Base-by-base conservation (phyloP, 2,329 filamentous ascomycete genomes). In the Cercospora zeae-maydis region DNA sequence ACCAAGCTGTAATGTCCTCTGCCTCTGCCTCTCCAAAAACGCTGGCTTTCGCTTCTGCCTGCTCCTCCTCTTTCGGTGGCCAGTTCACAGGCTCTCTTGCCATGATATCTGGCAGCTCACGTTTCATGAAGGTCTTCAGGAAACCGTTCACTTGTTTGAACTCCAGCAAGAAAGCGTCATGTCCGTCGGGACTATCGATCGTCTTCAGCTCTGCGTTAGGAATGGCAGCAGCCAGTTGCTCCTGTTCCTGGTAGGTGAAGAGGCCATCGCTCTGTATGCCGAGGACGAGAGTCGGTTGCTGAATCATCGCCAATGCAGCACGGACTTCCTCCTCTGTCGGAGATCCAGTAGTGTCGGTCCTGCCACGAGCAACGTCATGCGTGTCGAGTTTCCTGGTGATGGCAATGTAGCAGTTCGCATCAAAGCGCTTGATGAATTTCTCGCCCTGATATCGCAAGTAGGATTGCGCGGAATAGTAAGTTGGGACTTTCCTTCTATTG, bases 391-490 rank as follows among this genome's bases (percentile, higher is more conserved):
- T 99, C 72, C 95, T 89, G 4, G 95, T 98, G 77, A 99, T 97
- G 69, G 95, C 93, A 70, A 99, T 98, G 80, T 99, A 99, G 80
- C 95, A 99, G 77, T 99, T 99, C 72, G 92, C 91, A 77, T 99
- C 95, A 76, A 98, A 99, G 9, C 95, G 90, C 76, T 91, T 92
- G 71, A 98, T 95, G 72, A 99, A 99, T 77, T 99, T 99, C 71
- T 89, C 86, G 61, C 92, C 93, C 78, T 99, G 95, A 77, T 99
- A 99, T 19, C 95, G 90, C 47, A 99, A 85, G 77, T 99, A 99
- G 0, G 93, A 97, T 76, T 99, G 95, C 0, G 95, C 95, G 0
- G 95, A 98, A 78, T 98, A 99, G 78, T 97, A 97, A n/a, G 91
- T 95, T 2, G 81, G 66, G 73, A 65, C 79, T 47, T 75, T 76